Percentiles rank a stretch among this genome's conserved stretches.
phyloP scores from a whole-genome alignment of 768 basidiomycete species.

The Leccinum pellstonianum region DNA sequence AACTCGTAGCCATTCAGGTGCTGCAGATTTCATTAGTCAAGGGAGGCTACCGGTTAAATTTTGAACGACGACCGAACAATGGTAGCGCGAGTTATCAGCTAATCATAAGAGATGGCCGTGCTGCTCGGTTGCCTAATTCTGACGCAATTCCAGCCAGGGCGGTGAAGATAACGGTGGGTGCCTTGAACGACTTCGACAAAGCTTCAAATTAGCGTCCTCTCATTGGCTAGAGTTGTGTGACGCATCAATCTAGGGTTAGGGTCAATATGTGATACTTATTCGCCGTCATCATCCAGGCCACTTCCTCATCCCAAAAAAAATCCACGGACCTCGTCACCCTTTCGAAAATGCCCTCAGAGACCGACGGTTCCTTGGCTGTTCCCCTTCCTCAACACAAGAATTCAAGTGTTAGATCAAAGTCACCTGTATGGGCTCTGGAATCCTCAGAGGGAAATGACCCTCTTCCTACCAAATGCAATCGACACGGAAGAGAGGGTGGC shows the following conservation, averaged over 20 bases:
- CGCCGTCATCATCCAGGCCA: background rate
- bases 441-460: constrained; percentile 43
- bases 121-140: background rate
- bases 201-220: constrained; percentile 14
- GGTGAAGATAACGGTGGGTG: background rate
- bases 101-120: background rate
- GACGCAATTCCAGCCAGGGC: background rate
- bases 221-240: constrained; percentile 10
- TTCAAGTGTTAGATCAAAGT: constrained; percentile 28
- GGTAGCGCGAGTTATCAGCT: background rate
- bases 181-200: background rate
- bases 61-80: background rate
- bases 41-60: background rate
- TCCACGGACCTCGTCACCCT: background rate
- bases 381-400: constrained; percentile 21
- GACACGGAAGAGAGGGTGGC: constrained; percentile 53
- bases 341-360: constrained; percentile 20
- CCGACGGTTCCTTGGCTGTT: constrained; percentile 14
- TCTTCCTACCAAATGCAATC: constrained; percentile 56
- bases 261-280: background rate
- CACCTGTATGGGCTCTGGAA: constrained; percentile 68
- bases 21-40: background rate
- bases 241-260: constrained; percentile 11
- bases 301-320: background rate
- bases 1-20: background rate